Evolutionary conservation across 306 rosid species (phyloP), one percentile per base, ranked within the genome.

Genomic region (Lagenaria siceraria): DNA sequence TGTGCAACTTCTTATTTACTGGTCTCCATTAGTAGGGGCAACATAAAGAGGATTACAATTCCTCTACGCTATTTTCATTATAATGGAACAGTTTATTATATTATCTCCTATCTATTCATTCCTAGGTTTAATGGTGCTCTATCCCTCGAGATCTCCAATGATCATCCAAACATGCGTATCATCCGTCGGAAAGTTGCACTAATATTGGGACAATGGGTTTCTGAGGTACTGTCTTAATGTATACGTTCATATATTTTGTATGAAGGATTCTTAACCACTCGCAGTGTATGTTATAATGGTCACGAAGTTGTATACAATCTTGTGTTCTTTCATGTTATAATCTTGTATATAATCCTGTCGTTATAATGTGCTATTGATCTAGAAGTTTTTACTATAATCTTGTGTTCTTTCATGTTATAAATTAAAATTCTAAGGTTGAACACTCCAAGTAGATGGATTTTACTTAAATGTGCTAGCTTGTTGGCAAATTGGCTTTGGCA

Each of bases 121-220:
- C 78, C 88, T 21, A 94, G 98, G 98, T 94, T 90, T 84, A 87
- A 89, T 88, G 98, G 97, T 71, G 98, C 98, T 65, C 79, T 94
- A 82, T 92, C 97, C 10, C 88, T 65, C 3, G 98, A 94, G 77
- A 96, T 94, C 77, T 89, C 98, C 79, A 92, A 88, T 86, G 95
- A 92, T 52, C 97, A 94, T 88, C 92, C 96, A 81, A 92, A 87
- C 83, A 74, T 87, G 89, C 89, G 87, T 62, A 87, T 94, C 78
- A 90, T 94, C 82, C 96, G 87, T 78, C 96, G 97, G 73, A 94
- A 89, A 89, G 95, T 94, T 82, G 98, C 96, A 56, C 78, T 94
- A 63, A 85, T 94, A 72, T 83, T 94, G 88, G 98, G 98, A 66
- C 98, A 94, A 79, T 94, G 98, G 98, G 98, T 94, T 68, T 94